Evolutionary conservation across 2,329 filamentous ascomycete species (phyloP), one percentile per base, ranked within the genome.

Genomic region (Fusarium sp.): DNA sequence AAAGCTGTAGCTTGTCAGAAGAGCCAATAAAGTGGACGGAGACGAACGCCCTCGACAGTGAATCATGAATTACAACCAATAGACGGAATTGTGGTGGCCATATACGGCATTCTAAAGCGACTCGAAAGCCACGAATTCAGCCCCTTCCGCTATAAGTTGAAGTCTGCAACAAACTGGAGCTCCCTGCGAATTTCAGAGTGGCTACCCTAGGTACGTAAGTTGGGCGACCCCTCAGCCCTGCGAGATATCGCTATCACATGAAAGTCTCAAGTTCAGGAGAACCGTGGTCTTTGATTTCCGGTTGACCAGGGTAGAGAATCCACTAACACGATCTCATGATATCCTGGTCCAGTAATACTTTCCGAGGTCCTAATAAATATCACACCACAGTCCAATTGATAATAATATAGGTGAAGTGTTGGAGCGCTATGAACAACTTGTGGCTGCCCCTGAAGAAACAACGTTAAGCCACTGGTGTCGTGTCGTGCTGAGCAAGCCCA

Each of bases 301-400:
- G 14, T 32, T 57, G 20, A 53, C 41, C 41, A 65, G 48, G 61
- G 24, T 51, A 69, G 34, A 34, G 25, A 37, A 22, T 22, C 52
- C 46, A 53, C 48, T 60, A 46, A 46, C 47, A 51, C 41, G 46
- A 34, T 54, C 52, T 48, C 30, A 25, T 41, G 25, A 70, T 69
- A 45, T 67, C 71, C 59, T 65, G 64, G 37, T 46, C 62, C 44
- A 57, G 71, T 29, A 32, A 11, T 11, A 25, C 22, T 70, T 24
- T 34, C 54, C 57, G 44, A 70, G 65, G 52, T 63, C 52, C 54
- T 47, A 54, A 45, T 55, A 40, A 32, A 49, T 27, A 40, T 70
- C 69, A 68, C 54, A 46, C 45, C 63, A 70, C 40, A 25, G 20
- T 34, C 40, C 13, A 48, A 53, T 65, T 52, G 13, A n/a, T n/a